Base-by-base conservation (phyloP, 805 yeast species). In the Candida broadrunensis region DNA sequence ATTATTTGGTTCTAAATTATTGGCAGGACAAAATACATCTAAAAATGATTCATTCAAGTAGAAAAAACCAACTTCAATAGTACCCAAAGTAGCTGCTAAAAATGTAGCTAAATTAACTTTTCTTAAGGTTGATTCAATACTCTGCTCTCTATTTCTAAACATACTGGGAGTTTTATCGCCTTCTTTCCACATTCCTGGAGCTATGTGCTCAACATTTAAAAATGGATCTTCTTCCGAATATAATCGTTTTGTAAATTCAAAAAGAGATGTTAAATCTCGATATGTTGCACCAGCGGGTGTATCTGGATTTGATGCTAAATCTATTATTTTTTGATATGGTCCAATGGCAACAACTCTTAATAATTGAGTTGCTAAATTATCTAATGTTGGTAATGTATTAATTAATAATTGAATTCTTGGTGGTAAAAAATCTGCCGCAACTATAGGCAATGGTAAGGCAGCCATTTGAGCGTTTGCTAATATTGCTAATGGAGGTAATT, bases 51-150 rank as follows among this genome's bases (percentile, higher is more conserved):
- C 88, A 61, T 93, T 87, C 48, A 93, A 72, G 54, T 84, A 81
- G 63, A 82, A 85, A 59, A 93, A 88, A 1, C 97, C 98, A 35
- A 87, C 83, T 45, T 88, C 93, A 38, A 85, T 76, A 14, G 87
- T 73, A 36, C 96, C 96, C 43, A 90, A 72, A 1, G 93, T 79
- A 0, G 97, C 93, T n/a, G 89, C 77, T 31, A 89, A 66, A 55
- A 88, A 93, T 0, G 96, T 88, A 0, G 96, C 87, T 47, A 93
- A 63, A 52, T 93, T 93, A 1, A 89, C 86, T 51, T 91, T 86
- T 43, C 95, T 80, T 25, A 91, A 61, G 0, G 93, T 81, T 30
- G 79, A 72, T 56, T 74, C 78, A 42, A 80, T 65, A 37, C 80
- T 73, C 45, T 80, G 83, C 50, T 81, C 88, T 44, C 80, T 75